Percentiles rank a stretch among this genome's conserved stretches.
Evolutionary conservation across 2,329 filamentous ascomycete genomes (phyloP).

Genomic region (Talaromyces sp.): DNA sequence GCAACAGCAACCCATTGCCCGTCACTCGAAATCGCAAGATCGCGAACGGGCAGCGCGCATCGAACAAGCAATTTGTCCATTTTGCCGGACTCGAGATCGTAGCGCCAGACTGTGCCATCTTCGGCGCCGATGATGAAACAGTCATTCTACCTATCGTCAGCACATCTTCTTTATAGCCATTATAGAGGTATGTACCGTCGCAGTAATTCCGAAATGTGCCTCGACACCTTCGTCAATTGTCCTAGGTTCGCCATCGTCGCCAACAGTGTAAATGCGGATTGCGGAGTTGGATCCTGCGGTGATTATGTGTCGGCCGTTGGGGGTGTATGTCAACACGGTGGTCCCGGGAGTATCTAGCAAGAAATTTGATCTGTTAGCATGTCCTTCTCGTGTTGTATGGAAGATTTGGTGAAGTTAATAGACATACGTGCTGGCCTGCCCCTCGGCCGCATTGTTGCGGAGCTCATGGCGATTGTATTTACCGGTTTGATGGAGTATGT

Average conservation of each 20-base stretch:
- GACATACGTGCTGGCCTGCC: constrained; percentile 50
- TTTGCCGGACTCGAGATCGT: constrained; percentile 66
- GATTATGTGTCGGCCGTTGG: constrained; percentile 79
- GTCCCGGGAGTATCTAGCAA: constrained; percentile 74
- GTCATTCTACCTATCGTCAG: constrained; percentile 55
- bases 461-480: constrained; percentile 32
- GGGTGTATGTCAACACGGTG: constrained; percentile 86
- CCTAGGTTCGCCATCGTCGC: constrained; percentile 85
- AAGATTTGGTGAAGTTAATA: background rate
- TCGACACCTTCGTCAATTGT: constrained; percentile 91
- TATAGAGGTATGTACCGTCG: constrained; percentile 51
- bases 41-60: constrained; percentile 80
- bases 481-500: background rate
- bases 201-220: constrained; percentile 75
- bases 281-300: constrained; percentile 93
- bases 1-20: constrained; percentile 87
- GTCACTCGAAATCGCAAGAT: constrained; percentile 79
- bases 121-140: constrained; percentile 89
- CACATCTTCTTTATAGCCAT: background rate
- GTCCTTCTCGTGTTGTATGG: background rate
- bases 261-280: constrained; percentile 87
- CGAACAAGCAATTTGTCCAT: constrained; percentile 83
- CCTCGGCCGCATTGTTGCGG: constrained; percentile 38
- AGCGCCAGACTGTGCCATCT: constrained; percentile 93
- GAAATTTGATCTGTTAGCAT: constrained; percentile 19